Percentiles rank a stretch among this genome's conserved stretches.
phyloP scores from a whole-genome alignment of 225 moss, liverwort and hornwort species.

The Pseudoscleropodium purum region DNA sequence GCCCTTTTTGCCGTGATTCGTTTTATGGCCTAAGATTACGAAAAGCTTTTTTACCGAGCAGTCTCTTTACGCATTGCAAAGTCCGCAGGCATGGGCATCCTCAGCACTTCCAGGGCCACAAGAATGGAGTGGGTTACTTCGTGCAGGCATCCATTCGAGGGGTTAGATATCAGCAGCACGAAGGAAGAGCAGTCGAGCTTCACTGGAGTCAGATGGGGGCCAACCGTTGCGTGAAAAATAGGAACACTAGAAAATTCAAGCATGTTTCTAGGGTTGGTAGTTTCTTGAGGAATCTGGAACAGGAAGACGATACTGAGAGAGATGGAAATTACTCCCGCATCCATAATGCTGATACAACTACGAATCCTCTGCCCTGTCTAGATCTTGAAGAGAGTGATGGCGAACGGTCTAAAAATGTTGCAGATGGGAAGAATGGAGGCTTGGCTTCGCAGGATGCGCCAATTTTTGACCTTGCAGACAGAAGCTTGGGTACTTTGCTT shows the following conservation, averaged over 20 bases:
- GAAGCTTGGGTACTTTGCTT: slow-evolving; percentile 4
- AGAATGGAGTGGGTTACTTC: neutral
- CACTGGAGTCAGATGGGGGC: neutral
- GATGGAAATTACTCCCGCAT: neutral
- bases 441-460: neutral
- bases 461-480: neutral
- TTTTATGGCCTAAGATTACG: slow-evolving; percentile 1
- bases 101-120: neutral
- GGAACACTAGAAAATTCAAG: neutral
- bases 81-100: neutral
- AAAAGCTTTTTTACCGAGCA: neutral
- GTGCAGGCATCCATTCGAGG: slow-evolving; percentile 10
- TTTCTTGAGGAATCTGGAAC: slow-evolving; percentile 31
- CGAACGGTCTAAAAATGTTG: neutral
- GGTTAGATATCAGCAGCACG: neutral
- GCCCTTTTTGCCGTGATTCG: neutral
- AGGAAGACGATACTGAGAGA: slow-evolving; percentile 23
- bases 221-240: neutral
- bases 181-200: neutral
- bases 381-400: neutral
- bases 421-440: neutral
- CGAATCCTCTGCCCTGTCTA: neutral
- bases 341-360: neutral
- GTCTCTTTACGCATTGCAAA: neutral
- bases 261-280: slow-evolving; percentile 26